These are phyloP conservation scores for Pilobolus umbonatus DNA, from an alignment of 192 early-diverging fungal genomes.

Conservation along the genomic window DNA sequence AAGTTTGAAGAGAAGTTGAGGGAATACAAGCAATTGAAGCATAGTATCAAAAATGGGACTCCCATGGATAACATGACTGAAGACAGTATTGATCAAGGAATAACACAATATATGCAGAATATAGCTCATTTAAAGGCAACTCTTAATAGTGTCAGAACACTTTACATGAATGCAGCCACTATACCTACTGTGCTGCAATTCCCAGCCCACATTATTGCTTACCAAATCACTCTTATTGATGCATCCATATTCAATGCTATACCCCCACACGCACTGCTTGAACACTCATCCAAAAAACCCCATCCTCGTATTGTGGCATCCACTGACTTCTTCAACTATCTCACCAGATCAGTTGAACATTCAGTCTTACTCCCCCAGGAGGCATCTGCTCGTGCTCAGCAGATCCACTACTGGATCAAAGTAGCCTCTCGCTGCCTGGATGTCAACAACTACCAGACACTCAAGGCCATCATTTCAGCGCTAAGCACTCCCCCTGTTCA, in stretches of 20 bases:
- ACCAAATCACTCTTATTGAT: constrained; percentile 66
- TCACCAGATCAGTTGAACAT: constrained; percentile 68
- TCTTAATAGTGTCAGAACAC: constrained; percentile 46
- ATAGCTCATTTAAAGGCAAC: constrained; percentile 46
- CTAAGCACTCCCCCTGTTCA: constrained; percentile 66
- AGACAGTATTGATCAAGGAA: constrained; percentile 39
- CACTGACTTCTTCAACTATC: constrained; percentile 79
- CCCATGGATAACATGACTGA: constrained; percentile 24
- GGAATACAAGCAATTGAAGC: constrained; percentile 23
- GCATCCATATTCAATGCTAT: constrained; percentile 64
- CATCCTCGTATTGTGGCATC: constrained; percentile 59
- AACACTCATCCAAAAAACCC: constrained; percentile 60
- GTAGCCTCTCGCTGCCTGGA: constrained; percentile 56
- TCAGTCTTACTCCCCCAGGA: constrained; percentile 58
- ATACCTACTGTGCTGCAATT: constrained; percentile 56
- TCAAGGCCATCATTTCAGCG: constrained; percentile 67
- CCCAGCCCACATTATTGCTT: constrained; percentile 59
- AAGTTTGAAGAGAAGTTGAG: constrained; percentile 34
- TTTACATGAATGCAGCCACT: constrained; percentile 48
- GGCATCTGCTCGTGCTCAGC: constrained; percentile 55
- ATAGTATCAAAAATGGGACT: neutral
- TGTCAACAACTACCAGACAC: constrained; percentile 65
- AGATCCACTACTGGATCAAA: constrained; percentile 70
- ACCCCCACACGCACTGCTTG: constrained; percentile 50
- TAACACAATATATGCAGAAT: constrained; percentile 38